Evolutionary conservation across 2,329 filamentous ascomycete genomes (phyloP), one percentile per base, ranked within the genome.

Genomic region (Hymenoscyphus infarciens): DNA sequence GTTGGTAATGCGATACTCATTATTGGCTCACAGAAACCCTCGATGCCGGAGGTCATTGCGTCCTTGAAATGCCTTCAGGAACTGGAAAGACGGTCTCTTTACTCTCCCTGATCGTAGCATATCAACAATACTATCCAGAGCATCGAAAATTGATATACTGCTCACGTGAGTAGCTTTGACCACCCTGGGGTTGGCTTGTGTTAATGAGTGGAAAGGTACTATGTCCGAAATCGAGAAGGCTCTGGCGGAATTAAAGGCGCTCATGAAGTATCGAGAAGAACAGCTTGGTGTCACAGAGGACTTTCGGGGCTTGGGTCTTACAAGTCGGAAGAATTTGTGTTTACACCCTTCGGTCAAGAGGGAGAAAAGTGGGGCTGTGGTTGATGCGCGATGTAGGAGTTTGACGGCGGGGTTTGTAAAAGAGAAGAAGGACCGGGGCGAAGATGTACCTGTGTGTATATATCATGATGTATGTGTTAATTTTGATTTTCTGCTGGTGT

Each of bases 151-250:
- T 99, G 59, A 97, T 99, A 61, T 99, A 99, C 78, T 99, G 95
- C 81, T 99, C 95, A 67, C 92, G 95, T 87, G 71, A 70, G 72
- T 68, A 27, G 29, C 15, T 8, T 29, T 22, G 15, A 29, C 35
- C 35, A 5, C 54, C 42, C 56, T 53, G 35, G 53, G 27, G 16
- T 29, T 31, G 31, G 22, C 19, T 16, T 33, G 42, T 27, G 25
- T 56, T 67, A 49, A 69, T 49, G 25, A n/a, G 27, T 35, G 53
- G 10, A 55, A 57, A 87, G 84, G 84, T 79, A 99, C 95, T 62
- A 99, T 99, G 93, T 99, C 95, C 42, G 95, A 99, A 79, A 99
- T 99, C 72, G 95, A 99, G 75, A 99, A 99, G 78, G 95, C 96
- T 0, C 78, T 99, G 59, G 91, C 91, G 10, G 95, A 99, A 77